Evolutionary conservation across 179 eudicot genomes (phyloP).

Genomic region (Gypsophila paniculata): DNA sequence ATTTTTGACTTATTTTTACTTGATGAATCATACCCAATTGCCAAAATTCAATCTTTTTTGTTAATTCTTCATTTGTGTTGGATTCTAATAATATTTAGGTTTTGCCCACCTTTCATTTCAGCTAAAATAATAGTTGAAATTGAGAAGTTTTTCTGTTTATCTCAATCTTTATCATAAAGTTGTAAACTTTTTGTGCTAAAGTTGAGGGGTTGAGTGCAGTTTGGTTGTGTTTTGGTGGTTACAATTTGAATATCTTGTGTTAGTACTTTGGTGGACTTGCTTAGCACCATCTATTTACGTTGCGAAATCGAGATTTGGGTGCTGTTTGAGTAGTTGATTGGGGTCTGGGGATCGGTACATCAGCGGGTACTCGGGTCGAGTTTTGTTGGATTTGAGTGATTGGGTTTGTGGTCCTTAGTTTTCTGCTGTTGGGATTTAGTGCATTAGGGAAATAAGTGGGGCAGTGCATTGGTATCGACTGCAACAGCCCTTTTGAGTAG

Average conservation of each 20-base stretch:
- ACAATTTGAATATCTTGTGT: background rate
- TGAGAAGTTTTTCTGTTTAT: background rate
- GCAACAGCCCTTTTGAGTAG: background rate
- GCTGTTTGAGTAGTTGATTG: constrained; percentile 11
- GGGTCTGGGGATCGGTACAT: constrained; percentile 21
- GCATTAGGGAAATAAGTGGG: constrained; percentile 12
- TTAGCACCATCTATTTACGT: background rate
- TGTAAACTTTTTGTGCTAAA: background rate
- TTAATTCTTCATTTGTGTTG: background rate
- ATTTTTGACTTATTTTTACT: background rate
- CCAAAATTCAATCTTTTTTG: constrained; percentile 2
- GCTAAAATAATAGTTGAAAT: background rate
- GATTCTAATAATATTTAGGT: too few species aligned
- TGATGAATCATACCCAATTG: background rate
- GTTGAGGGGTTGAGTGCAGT: background rate
- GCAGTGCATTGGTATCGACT: constrained; percentile 17
- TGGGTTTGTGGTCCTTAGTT: constrained; percentile 5
- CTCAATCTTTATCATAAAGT: background rate
- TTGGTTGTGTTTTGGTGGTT: constrained; percentile 8
- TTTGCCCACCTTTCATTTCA: background rate
- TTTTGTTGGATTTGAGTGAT: constrained; percentile 9
- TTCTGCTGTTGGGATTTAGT: constrained; percentile 16
- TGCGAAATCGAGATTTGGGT: constrained; percentile 8
- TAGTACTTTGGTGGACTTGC: background rate
- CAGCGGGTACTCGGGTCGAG: constrained; percentile 1